These are phyloP conservation scores for Phytophthora boehmeriae DNA, from an alignment of 352 stramenopile genomes.

Conservation along the genomic window DNA sequence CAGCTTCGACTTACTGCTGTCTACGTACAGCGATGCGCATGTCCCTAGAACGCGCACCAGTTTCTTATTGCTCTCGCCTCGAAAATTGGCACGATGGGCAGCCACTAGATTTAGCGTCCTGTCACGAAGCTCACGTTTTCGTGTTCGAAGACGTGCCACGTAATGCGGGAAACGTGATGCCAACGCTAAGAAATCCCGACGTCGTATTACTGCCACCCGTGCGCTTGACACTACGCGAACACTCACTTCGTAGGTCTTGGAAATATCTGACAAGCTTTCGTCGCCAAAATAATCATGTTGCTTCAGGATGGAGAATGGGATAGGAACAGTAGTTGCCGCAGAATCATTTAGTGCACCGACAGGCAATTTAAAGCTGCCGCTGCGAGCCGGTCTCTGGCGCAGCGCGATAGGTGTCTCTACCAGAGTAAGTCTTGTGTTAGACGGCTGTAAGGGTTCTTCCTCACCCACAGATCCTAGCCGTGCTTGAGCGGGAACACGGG, in stretches of 20 bases:
- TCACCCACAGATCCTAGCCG: constrained; percentile 12
- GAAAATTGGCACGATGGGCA: constrained; percentile 49
- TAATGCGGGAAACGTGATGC: constrained; percentile 48
- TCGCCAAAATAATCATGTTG: constrained; percentile 64
- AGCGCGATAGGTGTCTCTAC: constrained; percentile 11
- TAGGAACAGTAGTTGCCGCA: constrained; percentile 13
- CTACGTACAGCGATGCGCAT: constrained; percentile 49
- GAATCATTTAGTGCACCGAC: constrained; percentile 16
- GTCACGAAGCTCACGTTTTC: constrained; percentile 26
- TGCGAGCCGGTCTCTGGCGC: constrained; percentile 18
- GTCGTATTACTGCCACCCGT: constrained; percentile 51
- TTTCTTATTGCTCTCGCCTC: constrained; percentile 47
- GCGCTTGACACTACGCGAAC: constrained; percentile 59
- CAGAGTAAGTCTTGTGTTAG: constrained; percentile 6
- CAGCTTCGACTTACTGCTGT: constrained; percentile 39
- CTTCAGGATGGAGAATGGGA: constrained; percentile 56
- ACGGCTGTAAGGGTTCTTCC: constrained; percentile 1
- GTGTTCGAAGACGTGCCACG: constrained; percentile 19
- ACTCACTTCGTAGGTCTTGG: constrained; percentile 52
- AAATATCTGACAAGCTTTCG: constrained; percentile 47
- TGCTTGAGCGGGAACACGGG: neutral
- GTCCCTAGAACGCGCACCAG: constrained; percentile 47
- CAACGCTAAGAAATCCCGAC: constrained; percentile 45
- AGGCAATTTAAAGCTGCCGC: constrained; percentile 25
- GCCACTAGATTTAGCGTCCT: constrained; percentile 22